These are phyloP conservation scores for Dictyostelium firmibasis DNA, from an alignment of 78 protist species.

Conservation along the genomic window DNA sequence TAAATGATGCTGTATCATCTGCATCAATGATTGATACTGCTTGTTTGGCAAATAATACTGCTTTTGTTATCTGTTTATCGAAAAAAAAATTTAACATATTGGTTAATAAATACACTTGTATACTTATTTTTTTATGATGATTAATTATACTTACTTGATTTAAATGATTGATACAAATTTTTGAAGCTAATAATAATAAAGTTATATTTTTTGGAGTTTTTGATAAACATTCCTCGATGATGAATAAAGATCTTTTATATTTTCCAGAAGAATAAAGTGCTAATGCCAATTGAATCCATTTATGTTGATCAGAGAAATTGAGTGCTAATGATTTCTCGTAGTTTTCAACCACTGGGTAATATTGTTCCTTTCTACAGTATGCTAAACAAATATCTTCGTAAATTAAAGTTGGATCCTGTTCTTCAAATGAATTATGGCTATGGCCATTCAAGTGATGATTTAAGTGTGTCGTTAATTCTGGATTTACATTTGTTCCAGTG, in stretches of 20 bases:
- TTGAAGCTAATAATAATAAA: constrained; percentile 31
- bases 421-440: neutral
- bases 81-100: too few relatives aligned
- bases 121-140: neutral
- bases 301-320: constrained; percentile 30
- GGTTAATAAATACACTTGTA: too few relatives aligned
- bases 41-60: constrained; percentile 44
- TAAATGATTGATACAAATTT: constrained; percentile 68
- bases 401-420: neutral
- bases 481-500: too few relatives aligned
- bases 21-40: constrained; percentile 3
- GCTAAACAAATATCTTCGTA: constrained; percentile 58
- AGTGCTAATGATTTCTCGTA: constrained; percentile 52
- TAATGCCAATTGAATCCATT: constrained; percentile 74
- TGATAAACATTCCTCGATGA: constrained; percentile 65
- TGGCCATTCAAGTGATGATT: constrained; percentile 1
- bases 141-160: constrained; percentile 24
- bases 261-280: constrained; percentile 35
- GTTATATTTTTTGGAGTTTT: constrained; percentile 12
- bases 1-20: neutral
- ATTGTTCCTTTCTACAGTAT: constrained; percentile 45
- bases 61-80: constrained; percentile 61
- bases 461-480: neutral
- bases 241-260: constrained; percentile 64
- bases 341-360: constrained; percentile 49